Evolutionary conservation across 1,284 basidiomycete genomes (phyloP), one percentile per base, ranked within the genome.

Genomic region (Mycosarcoma mackinlayi): DNA sequence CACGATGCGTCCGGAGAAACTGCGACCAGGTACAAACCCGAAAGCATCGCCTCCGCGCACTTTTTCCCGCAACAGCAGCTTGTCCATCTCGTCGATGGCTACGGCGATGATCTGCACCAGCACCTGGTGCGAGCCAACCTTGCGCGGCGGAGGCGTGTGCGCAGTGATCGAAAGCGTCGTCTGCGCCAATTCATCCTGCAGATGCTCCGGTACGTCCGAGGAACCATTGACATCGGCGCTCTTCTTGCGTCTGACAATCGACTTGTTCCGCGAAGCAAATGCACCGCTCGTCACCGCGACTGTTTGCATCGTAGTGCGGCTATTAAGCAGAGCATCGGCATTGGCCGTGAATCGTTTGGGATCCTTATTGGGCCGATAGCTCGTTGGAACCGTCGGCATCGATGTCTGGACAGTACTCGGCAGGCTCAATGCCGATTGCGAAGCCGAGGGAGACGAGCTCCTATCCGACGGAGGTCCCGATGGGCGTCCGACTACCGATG

Each of bases 21-120:
- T 81, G 11, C 84, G 70, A 0, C 84, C 84, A 8, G 84, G 84
- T 3, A 85, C 79, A 40, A 81, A 84, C 0, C 83, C 83, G 25
- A 76, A 78, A 0, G 82, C 81, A 21, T 73, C 68, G 35, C 82
- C 82, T 6, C 67, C 63, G 8, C 76, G 68, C 23, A 79, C 77
- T 38, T 75, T 68, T 27, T 85, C 84, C 39, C 76, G 79, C 21
- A 82, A 66, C 33, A 82, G 40, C 41, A 79, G 53, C 39, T 79
- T 74, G 70, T 82, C 81, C 49, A 77, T 72, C 54, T 78, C 77
- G 60, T 85, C 84, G 47, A 85, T 73, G 8, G 81, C 83, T 18
- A 82, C 82, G 0, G 84, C 82, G 33, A 84, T 80, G 14, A 84
- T 73, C 58, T 84, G 83, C 10, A 84, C 82, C 11, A 85, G 64